phyloP scores from a whole-genome alignment of 805 yeast species.

The Zygotorulaspora sp. region DNA sequence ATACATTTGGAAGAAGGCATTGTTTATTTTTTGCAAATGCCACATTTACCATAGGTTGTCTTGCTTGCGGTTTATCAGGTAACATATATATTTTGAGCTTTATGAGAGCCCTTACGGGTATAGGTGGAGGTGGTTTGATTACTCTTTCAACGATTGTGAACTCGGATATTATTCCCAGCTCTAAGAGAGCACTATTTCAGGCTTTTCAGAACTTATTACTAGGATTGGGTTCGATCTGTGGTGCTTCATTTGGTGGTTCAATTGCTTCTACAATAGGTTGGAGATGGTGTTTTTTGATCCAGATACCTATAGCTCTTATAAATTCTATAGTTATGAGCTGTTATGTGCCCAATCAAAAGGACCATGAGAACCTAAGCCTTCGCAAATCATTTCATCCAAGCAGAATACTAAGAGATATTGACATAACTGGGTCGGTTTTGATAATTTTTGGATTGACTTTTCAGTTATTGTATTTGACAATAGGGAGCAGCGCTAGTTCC shows the following conservation, averaged over 20 bases:
- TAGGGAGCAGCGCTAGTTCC: constrained; percentile 9
- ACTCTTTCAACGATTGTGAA: constrained; percentile 39
- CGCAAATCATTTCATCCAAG: background rate
- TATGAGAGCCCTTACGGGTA: constrained; percentile 39
- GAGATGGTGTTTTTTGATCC: constrained; percentile 40
- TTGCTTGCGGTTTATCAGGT: constrained; percentile 35
- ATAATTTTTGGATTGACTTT: constrained; percentile 35
- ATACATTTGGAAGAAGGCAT: constrained; percentile 37
- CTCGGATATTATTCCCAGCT: constrained; percentile 37
- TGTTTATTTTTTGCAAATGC: constrained; percentile 37
- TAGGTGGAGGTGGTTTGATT: constrained; percentile 42
- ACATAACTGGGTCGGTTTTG: constrained; percentile 34
- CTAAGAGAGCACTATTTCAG: constrained; percentile 40
- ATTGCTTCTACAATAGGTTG: constrained; percentile 38
- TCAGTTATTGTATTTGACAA: constrained; percentile 25
- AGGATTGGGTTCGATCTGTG: constrained; percentile 38
- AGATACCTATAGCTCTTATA: constrained; percentile 34
- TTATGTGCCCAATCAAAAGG: constrained; percentile 33
- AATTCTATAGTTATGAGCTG: constrained; percentile 31
- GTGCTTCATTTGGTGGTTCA: constrained; percentile 40
- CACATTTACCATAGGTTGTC: constrained; percentile 36
- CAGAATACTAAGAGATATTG: constrained; percentile 28
- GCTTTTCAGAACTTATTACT: constrained; percentile 38
- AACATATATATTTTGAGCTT: constrained; percentile 31
- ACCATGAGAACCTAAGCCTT: constrained; percentile 10